A percentile compares a stretch with the other conserved stretches of the same genome.
phyloP scores from a whole-genome alignment of 768 basidiomycete genomes.

The Mycena alexandri region DNA sequence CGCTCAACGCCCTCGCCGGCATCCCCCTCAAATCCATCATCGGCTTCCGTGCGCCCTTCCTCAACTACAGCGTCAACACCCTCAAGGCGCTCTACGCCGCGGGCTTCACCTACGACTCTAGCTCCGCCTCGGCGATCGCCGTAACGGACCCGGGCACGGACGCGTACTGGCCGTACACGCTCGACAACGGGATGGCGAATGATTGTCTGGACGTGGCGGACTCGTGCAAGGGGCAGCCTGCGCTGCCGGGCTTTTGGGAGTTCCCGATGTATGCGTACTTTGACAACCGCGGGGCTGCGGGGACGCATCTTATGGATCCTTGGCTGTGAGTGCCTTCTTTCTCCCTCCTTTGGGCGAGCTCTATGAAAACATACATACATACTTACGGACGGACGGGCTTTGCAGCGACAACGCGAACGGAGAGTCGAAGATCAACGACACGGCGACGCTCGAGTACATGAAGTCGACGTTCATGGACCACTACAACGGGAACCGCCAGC shows the following conservation, averaged over 20 bases:
- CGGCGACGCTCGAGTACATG: constrained; percentile 78
- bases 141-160: constrained; percentile 77
- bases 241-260: constrained; percentile 86
- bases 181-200: constrained; percentile 85
- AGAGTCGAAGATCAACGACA: constrained; percentile 61
- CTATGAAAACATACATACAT: too few species aligned
- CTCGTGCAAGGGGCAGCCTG: constrained; percentile 76
- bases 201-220: constrained; percentile 70
- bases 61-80: constrained; percentile 75
- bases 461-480: constrained; percentile 79
- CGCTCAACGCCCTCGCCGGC: constrained; percentile 82
- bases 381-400: too few species aligned
- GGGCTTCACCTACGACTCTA: constrained; percentile 81
- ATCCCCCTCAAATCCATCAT: constrained; percentile 73
- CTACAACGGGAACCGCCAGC: constrained; percentile 81
- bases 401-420: constrained; percentile 66
- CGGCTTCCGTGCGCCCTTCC: constrained; percentile 85
- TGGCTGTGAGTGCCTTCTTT: constrained; percentile 60
- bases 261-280: constrained; percentile 88
- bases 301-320: constrained; percentile 85
- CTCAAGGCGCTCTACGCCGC: constrained; percentile 66
- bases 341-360: neutral
- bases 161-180: constrained; percentile 87
- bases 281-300: constrained; percentile 65
- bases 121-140: constrained; percentile 68